Evolutionary conservation across 768 basidiomycete species (phyloP), one percentile per base, ranked within the genome.

Genomic region (Melanogaster broomeanus): DNA sequence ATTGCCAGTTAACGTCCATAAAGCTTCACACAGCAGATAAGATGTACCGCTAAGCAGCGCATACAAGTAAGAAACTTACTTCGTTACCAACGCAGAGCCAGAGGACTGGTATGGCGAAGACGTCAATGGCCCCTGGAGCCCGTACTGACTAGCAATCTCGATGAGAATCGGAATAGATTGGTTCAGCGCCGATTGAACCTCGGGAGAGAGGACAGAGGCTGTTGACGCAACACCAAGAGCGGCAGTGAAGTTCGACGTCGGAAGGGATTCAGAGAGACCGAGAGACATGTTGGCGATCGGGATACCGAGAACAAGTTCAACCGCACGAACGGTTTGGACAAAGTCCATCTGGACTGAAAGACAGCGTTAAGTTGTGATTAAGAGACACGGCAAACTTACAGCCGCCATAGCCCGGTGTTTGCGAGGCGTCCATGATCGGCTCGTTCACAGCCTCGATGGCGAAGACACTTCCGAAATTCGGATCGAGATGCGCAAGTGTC

Each of bases 1-100:
- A 67, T 61, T 92, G 90, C 90, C 90, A 92, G 52, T 81, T 82
- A 42, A 87, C 61, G 57, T 92, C 88, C 88, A 90, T 90, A 64
- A 90, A 90, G 57, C 88, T 91, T 56, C 6, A 22, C 3, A n/a
- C 6, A 18, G 42, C 6, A 19, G 42, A 24, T 65, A 25, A 63
- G 35, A 9, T 21, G 12, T 31, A n/a, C n/a, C 9, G 13, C 27
- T 31, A 41, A 35, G 7, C 39, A 47, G 35, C 21, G 44, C 8
- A 37, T n/a, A 45, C 9, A 18, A 2, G 2, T 43, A 19, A 6
- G 18, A 18, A 31, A 53, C 70, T 56, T 58, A 78, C 77, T 45
- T 79, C 3, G 78, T 71, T 6, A 69, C 61, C 42, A 79, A 52
- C 6, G 72, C 60, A 13, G 67, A 37, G 8, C 57, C 56, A 28